Percentiles rank a stretch among this genome's conserved stretches.
Evolutionary conservation across 441 rosid genomes (phyloP).

Genomic region (Flueggea neowawraea): DNA sequence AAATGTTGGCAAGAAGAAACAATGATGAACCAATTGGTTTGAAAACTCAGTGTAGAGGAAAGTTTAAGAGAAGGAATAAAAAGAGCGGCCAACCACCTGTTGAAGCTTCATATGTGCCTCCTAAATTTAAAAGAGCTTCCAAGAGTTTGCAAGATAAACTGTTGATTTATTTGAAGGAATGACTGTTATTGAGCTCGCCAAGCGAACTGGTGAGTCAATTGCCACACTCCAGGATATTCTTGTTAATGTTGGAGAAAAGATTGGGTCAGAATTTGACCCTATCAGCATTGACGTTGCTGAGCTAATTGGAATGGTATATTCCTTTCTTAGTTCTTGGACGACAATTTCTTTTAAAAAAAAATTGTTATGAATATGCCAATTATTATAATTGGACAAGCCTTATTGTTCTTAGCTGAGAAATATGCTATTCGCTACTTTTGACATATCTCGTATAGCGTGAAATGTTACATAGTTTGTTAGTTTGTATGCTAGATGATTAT

Average conservation of each 20-base stretch:
- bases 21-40: constrained; percentile 39
- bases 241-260: constrained; percentile 74
- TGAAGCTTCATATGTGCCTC: constrained; percentile 77
- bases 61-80: constrained; percentile 52
- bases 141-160: constrained; percentile 53
- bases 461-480: too few relatives aligned
- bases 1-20: constrained; percentile 40
- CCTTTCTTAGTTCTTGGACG: not conserved
- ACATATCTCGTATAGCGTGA: too few relatives aligned
- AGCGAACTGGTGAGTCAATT: constrained; percentile 57
- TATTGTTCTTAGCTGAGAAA: not conserved
- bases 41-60: constrained; percentile 55
- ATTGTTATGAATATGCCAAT: not conserved
- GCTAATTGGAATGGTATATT: constrained; percentile 78
- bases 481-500: too few relatives aligned
- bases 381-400: not conserved
- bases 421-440: too few relatives aligned
- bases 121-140: constrained; percentile 45
- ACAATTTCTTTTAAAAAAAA: not conserved
- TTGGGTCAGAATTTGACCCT: constrained; percentile 71
- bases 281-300: constrained; percentile 83
- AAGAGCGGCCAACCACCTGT: constrained; percentile 46
- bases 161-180: constrained; percentile 86
- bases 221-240: constrained; percentile 68
- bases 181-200: constrained; percentile 74